A percentile compares a stretch with the other conserved stretches of the same genome.
phyloP scores from a whole-genome alignment of 371 early-diverging fungal genomes.

The Nosema granulosis region DNA sequence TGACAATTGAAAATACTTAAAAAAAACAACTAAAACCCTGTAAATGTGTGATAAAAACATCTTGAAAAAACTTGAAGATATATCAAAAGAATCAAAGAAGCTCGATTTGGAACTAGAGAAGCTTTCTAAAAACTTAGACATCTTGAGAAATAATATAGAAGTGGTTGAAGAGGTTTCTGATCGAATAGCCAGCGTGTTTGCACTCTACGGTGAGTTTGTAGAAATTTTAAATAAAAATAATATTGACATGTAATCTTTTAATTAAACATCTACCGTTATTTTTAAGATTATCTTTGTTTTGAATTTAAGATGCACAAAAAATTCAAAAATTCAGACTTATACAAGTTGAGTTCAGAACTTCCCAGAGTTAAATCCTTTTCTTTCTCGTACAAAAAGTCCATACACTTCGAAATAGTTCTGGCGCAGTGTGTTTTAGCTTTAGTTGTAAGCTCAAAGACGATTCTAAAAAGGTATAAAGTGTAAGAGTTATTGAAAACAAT shows the following conservation, averaged over 20 bases:
- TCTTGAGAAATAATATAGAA: neutral
- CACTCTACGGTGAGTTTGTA: neutral
- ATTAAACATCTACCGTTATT: too few relatives aligned
- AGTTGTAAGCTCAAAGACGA: neutral
- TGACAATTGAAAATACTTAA: neutral
- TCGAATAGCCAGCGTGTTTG: neutral
- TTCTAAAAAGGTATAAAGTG: neutral
- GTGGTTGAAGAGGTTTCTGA: constrained; percentile 1
- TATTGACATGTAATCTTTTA: too few relatives aligned
- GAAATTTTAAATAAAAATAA: constrained; percentile 1
- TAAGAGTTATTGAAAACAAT: neutral
- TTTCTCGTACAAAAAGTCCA: neutral
- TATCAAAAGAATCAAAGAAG: neutral
- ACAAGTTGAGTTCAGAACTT: neutral
- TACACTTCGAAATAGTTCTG: neutral
- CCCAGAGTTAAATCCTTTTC: neutral
- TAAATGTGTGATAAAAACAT: neutral
- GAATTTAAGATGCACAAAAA: too few relatives aligned
- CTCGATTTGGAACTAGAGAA: neutral
- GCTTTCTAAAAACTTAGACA: neutral
- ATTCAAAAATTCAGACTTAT: too few relatives aligned
- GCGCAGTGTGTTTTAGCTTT: neutral
- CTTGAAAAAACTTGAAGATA: neutral
- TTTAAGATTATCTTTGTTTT: too few relatives aligned
- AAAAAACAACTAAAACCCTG: neutral